These are phyloP conservation scores for Phytopythium ostracodes DNA, from an alignment of 352 stramenopile genomes.

Conservation along the genomic window DNA sequence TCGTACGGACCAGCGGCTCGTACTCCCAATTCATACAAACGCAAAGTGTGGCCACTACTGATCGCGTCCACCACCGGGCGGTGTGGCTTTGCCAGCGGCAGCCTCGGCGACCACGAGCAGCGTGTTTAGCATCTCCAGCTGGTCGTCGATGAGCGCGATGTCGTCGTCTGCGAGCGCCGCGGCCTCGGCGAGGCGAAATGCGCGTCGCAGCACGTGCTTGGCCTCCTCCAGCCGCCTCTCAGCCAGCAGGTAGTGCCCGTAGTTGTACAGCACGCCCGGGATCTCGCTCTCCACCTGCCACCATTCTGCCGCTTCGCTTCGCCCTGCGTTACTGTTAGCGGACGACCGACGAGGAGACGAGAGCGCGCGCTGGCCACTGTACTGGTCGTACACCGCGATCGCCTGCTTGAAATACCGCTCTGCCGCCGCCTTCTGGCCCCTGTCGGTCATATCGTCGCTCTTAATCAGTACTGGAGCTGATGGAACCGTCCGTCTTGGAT, in stretches of 20 bases:
- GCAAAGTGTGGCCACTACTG: neutral
- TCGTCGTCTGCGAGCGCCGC: constrained; percentile 10
- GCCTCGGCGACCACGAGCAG: neutral
- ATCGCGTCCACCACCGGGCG: neutral
- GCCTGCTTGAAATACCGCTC: constrained; percentile 34
- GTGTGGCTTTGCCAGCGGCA: neutral
- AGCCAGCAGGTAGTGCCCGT: constrained; percentile 24
- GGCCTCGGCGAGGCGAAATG: constrained; percentile 11
- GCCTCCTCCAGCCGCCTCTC: constrained; percentile 26
- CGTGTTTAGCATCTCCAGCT: constrained; percentile 16
- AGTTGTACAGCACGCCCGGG: constrained; percentile 33
- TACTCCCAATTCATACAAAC: too few relatives aligned
- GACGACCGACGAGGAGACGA: constrained; percentile 11
- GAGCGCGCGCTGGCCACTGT: constrained; percentile 21
- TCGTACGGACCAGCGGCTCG: too few relatives aligned
- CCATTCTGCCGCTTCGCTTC: constrained; percentile 17
- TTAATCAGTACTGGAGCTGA: neutral
- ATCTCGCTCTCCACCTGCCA: constrained; percentile 29
- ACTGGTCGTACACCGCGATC: constrained; percentile 25
- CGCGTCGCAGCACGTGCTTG: constrained; percentile 15
- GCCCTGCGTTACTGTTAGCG: neutral
- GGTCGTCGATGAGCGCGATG: constrained; percentile 14
- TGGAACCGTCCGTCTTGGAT: constrained; percentile 11
- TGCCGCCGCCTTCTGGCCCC: constrained; percentile 13
- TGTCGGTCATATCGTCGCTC: neutral